These are phyloP conservation scores for Flaveria linearis DNA, from an alignment of 129 eudicot genomes.

Conservation along the genomic window DNA sequence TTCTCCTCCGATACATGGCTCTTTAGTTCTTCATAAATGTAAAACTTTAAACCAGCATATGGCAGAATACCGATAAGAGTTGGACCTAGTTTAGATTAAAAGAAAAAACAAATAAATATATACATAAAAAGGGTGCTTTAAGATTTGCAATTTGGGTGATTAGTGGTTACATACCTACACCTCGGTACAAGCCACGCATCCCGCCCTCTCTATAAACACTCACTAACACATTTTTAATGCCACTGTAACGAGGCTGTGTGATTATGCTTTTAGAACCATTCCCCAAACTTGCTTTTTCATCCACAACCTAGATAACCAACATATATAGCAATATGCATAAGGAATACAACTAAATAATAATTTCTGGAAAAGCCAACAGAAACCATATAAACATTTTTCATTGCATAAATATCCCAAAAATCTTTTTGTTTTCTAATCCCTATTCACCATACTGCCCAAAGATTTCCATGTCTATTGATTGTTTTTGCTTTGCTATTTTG, in stretches of 20 bases:
- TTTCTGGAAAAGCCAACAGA: neutral
- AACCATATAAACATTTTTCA: too few species aligned
- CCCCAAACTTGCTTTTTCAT: slow-evolving; percentile 46
- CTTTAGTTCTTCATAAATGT: slow-evolving; percentile 86
- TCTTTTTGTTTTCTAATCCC: neutral
- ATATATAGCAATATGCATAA: neutral
- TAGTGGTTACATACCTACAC: slow-evolving; percentile 61
- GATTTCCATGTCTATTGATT: neutral
- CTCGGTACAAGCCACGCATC: slow-evolving; percentile 83
- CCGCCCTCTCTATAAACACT: slow-evolving; percentile 95
- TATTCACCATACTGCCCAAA: neutral
- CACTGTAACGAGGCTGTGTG: slow-evolving; percentile 59
- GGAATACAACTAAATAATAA: neutral
- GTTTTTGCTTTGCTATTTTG: neutral
- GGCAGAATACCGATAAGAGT: slow-evolving; percentile 95
- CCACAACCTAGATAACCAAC: slow-evolving; percentile 49
- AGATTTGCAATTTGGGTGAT: neutral
- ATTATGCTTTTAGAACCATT: slow-evolving; percentile 38
- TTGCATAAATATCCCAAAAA: too few species aligned
- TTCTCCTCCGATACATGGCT: slow-evolving; percentile 91
- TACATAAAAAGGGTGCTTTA: neutral
- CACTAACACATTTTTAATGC: slow-evolving; percentile 71
- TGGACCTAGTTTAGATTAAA: slow-evolving; percentile 61
- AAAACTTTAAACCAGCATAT: slow-evolving; percentile 95
- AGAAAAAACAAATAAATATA: neutral